These are phyloP conservation scores for Curvularia eragrostidis DNA, from an alignment of 2,329 filamentous ascomycete species.

Conservation along the genomic window DNA sequence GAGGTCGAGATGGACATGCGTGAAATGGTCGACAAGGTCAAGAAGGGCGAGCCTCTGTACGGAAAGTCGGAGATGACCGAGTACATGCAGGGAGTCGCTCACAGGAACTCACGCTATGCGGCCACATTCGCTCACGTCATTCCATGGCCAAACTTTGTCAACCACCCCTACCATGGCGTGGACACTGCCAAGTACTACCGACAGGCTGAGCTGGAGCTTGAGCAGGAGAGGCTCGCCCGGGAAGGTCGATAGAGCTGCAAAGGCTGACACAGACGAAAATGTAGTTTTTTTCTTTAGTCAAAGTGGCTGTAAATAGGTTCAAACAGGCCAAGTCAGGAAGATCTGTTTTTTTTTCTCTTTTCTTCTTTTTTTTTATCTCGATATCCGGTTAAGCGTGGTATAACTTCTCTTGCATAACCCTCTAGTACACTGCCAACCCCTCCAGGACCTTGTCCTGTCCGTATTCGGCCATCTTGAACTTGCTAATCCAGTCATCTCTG, in stretches of 20 bases:
- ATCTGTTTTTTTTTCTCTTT: constrained; percentile 25
- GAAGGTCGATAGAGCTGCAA: constrained; percentile 17
- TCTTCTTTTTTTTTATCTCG: not conserved
- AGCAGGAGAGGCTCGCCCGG: constrained; percentile 65
- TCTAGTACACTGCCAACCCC: constrained; percentile 4
- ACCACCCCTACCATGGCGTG: constrained; percentile 85
- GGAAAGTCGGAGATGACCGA: constrained; percentile 78
- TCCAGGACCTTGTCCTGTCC: constrained; percentile 24
- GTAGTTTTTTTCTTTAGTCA: constrained; percentile 24
- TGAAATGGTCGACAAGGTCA: constrained; percentile 97
- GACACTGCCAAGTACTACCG: constrained; percentile 99
- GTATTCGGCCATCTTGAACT: constrained; percentile 28
- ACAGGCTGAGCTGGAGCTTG: constrained; percentile 91
- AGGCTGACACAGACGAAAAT: constrained; percentile 15
- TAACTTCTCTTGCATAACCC: not conserved
- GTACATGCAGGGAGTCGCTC: constrained; percentile 92
- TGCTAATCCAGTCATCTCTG: constrained; percentile 38
- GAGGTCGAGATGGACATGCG: constrained; percentile 96
- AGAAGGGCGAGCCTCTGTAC: constrained; percentile 88
- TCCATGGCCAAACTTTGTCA: constrained; percentile 98
- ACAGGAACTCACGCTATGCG: constrained; percentile 90
- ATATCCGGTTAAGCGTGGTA: not conserved
- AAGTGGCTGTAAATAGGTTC: constrained; percentile 38
- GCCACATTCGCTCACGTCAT: constrained; percentile 82
- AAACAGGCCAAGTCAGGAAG: constrained; percentile 27